These are phyloP conservation scores for Petunia axillaris DNA, from an alignment of 257 asterid species.

Conservation along the genomic window DNA sequence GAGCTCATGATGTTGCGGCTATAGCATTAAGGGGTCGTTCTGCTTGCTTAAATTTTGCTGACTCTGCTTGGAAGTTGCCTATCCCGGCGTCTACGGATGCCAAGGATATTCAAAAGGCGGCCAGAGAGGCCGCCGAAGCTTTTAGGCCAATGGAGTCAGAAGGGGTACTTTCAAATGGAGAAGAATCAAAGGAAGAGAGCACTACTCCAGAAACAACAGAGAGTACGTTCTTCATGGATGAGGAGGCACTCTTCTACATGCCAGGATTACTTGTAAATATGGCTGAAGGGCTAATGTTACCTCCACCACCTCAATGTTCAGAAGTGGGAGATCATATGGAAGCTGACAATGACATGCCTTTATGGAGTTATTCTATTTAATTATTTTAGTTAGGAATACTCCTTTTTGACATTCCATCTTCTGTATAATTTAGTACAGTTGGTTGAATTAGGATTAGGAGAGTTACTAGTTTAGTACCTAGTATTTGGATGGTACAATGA, in stretches of 20 bases:
- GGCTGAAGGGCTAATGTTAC: slow-evolving; percentile 67
- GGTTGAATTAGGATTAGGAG: not conserved
- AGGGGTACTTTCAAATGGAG: not conserved
- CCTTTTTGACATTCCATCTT: not conserved
- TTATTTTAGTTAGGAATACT: too few relatives aligned
- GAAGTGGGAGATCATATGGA: slow-evolving; percentile 35
- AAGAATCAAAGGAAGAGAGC: not conserved
- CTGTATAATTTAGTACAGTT: not conserved
- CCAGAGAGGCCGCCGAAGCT: not conserved
- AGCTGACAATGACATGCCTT: slow-evolving; percentile 40
- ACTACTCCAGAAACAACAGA: slow-evolving; percentile 10
- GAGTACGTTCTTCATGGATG: slow-evolving; percentile 38
- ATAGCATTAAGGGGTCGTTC: slow-evolving; percentile 61
- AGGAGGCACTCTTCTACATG: slow-evolving; percentile 49
- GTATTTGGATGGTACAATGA: not conserved
- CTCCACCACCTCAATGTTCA: slow-evolving; percentile 52
- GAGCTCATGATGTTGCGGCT: slow-evolving; percentile 81
- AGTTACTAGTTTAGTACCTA: not conserved
- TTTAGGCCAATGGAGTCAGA: not conserved
- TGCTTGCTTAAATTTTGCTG: slow-evolving; percentile 68
- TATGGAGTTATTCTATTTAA: slow-evolving; percentile 55
- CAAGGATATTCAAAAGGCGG: not conserved
- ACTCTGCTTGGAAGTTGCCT: slow-evolving; percentile 61
- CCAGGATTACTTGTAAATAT: slow-evolving; percentile 23
- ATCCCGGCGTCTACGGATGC: slow-evolving; percentile 48